Evolutionary conservation across 2,329 filamentous ascomycete species (phyloP), one percentile per base, ranked within the genome.

Genomic region (Exophiala aquamarina): DNA sequence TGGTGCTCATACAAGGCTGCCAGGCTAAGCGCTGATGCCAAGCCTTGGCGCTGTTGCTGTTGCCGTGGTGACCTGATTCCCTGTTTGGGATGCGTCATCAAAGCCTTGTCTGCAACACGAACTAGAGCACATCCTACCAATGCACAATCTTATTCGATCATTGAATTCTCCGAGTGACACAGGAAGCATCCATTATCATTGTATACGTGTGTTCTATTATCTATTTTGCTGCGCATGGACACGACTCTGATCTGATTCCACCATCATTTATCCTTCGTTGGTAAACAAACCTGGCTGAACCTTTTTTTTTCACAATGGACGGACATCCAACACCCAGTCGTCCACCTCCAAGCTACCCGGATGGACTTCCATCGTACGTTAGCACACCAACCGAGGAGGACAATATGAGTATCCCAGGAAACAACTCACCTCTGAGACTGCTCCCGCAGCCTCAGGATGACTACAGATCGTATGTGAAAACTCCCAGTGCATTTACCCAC

Each of bases 401-500:
- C 34, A 61, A 40, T 48, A 66, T 46, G 59, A 64, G 38, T 60
- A 59, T 40, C 57, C 63, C 43, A 32, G 59, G 62, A 10, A 65
- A 68, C 59, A 63, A 64, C 18, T 61, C 67, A 7, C 71, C 72
- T 0, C 70, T 75, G 69, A 67, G 72, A 29, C 57, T 76, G 49
- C 57, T 76, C 20, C 71, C 71, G 4, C 67, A 67, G 8, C 65
- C 60, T 23, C 64, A 67, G 21, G 56, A 66, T 13, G 67, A 70
- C 20, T 60, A 62, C 23, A 66, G 60, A 63, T 59, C 65, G 70
- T 72, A 70, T 60, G 70, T 71, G 52, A 49, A 43, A 39, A 42
- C 53, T 53, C 43, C 37, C 41, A 38, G 29, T 46, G 32, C 41
- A 52, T 41, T 42, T 40, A 57, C 52, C 13, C 54, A 34, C 28